These are phyloP conservation scores for Cordyceps pruinosa DNA, from an alignment of 2,329 filamentous ascomycete genomes.

Conservation along the genomic window DNA sequence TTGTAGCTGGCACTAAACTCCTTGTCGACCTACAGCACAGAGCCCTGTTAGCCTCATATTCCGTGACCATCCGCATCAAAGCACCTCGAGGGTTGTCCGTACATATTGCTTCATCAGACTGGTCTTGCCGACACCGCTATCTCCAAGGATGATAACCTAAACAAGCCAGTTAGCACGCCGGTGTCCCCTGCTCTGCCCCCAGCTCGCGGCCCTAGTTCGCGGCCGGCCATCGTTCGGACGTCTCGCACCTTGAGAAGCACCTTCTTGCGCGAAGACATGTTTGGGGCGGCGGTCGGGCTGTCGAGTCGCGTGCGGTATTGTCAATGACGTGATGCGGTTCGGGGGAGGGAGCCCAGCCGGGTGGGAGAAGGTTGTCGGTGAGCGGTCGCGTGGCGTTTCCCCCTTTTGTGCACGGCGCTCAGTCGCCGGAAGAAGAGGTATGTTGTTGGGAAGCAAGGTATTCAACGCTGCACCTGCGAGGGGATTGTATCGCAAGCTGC, in stretches of 20 bases:
- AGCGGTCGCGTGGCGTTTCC: not conserved
- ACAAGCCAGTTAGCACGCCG: slow-evolving; percentile 15
- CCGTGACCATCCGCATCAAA: not conserved
- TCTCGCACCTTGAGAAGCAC: slow-evolving; percentile 72
- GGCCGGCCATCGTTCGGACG: not conserved
- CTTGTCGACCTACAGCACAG: slow-evolving; percentile 81
- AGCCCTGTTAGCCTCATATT: not conserved
- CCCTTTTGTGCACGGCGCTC: not conserved
- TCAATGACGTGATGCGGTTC: slow-evolving; percentile 13
- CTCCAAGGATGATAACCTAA: slow-evolving; percentile 96
- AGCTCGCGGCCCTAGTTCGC: not conserved
- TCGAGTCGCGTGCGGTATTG: slow-evolving; percentile 12
- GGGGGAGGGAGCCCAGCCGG: not conserved
- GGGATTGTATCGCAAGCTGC: slow-evolving; percentile 3
- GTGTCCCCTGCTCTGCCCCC: not conserved
- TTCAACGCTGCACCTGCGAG: not conserved
- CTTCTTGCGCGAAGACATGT: slow-evolving; percentile 81
- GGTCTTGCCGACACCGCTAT: slow-evolving; percentile 98
- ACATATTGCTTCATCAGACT: slow-evolving; percentile 99
- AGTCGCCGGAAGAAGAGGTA: not conserved
- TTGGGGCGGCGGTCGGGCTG: slow-evolving; percentile 23
- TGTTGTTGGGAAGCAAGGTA: not conserved
- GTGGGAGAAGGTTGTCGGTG: not conserved
- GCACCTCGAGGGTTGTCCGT: slow-evolving; percentile 32
- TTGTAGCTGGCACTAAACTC: slow-evolving; percentile 99